phyloP scores from a whole-genome alignment of 768 basidiomycete genomes.

The Leccinum incarnatum region DNA sequence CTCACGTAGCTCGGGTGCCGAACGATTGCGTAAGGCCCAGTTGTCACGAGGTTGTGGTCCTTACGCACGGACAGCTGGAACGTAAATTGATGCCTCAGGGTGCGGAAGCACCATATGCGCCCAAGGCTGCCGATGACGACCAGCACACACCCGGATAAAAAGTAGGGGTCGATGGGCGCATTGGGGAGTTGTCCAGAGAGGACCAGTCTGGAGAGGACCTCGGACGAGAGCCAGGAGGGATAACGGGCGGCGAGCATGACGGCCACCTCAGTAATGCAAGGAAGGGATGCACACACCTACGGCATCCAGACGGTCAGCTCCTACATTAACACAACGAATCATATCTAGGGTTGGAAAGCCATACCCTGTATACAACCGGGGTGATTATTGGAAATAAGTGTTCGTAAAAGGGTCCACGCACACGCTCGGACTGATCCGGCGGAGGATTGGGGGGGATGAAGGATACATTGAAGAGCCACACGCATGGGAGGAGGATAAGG shows the following conservation, averaged over 20 bases:
- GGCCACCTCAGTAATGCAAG: neutral
- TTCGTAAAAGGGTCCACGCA: neutral
- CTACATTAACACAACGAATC: too few species aligned
- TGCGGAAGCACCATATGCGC: neutral
- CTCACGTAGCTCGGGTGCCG: neutral
- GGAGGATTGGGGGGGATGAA: neutral
- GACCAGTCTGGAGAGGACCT: too few species aligned
- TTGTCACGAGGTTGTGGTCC: neutral
- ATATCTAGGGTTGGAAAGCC: neutral
- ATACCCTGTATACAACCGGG: neutral
- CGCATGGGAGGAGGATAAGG: neutral
- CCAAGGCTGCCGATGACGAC: neutral
- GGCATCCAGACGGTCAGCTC: too few species aligned
- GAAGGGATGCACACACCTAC: neutral
- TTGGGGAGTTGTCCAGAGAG: neutral
- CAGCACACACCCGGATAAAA: neutral
- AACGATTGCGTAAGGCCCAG: neutral
- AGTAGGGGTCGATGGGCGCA: neutral
- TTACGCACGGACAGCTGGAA: neutral
- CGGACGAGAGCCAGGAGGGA: too few species aligned
- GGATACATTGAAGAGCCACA: neutral
- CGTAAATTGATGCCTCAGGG: too few species aligned
- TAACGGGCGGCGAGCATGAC: too few species aligned
- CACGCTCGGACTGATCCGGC: neutral
- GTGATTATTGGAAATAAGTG: neutral